Evolutionary conservation across 2,329 filamentous ascomycete species (phyloP), one percentile per base, ranked within the genome.

Genomic region (Cercospora berteroae): DNA sequence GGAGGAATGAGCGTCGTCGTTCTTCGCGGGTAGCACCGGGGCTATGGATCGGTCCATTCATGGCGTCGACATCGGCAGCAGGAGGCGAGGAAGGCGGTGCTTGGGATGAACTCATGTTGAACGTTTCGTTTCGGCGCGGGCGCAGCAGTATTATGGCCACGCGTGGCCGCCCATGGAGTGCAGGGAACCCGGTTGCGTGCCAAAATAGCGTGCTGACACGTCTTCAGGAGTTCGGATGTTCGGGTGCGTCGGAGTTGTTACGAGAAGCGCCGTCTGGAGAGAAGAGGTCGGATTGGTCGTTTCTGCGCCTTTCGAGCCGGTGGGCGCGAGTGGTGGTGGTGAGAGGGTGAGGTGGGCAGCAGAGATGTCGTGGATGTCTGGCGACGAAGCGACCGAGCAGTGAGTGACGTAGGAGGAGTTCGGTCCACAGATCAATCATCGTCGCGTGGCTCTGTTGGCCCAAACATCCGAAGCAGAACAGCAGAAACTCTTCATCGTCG

Each of bases 1-100:
- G 70, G 13, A 71, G 63, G n/a, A 65, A 52, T 6, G 63, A 65
- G 20, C 27, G 57, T 18, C 63, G 36, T 39, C 57, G 36, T 18
- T 65, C 63, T 5, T 48, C 55, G 18, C 60, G 29, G 58, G 18
- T 31, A 10, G 29, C 58, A 20, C 48, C 48, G 8, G 61, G 48
- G 55, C 48, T 63, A 23, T 33, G 39, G 16, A 29, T 42, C 5
- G 63, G n/a, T 18, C 27, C 57, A 56, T 59, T 13, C 63, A 59
- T 60, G 16, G 59, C 55, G 13, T 42, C 62, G 52, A 31, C 55
- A 56, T 59, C 39, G 23, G 16, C 20, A 25, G 63, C 12, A 27
- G 60, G 48, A 55, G 60, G 27, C 31, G 48, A 27, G 10, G 29
- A 16, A 3, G 27, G 48, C 13, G 48, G 31, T 12, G 48, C 44